Base-by-base conservation (phyloP, 2,329 filamentous ascomycete species). In the Pseudocercospora cruenta region DNA sequence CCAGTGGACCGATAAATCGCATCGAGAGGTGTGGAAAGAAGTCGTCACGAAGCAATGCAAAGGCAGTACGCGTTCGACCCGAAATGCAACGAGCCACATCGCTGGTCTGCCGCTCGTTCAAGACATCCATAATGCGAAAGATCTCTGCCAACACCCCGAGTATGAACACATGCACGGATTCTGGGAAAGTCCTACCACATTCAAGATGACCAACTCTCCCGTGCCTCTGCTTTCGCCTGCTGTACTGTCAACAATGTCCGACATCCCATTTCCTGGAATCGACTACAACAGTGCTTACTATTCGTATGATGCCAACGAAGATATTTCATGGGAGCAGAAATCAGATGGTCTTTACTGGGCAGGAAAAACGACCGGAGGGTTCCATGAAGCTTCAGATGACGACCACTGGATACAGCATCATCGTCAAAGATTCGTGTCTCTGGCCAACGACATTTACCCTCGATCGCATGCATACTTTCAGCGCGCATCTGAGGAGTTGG, bases 281-380 rank as follows among this genome's bases (percentile, higher is more conserved):
- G 82, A 82, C 0, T 87, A 87, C 66, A 70, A 80, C n/a, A 64
- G 72, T 63, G 77, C 81, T 65, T 76, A 80, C 49, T 81, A 83
- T 31, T 66, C 70, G 4, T 87, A 87, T 69, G 72, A 80, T 2
- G 71, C 75, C 0, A 31, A 65, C 0, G 55, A 77, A 2, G 86
- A 87, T 64, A 45, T 80, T 0, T 71, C 76, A 0, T 88, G 85
- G 85, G 73, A 82, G 0, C 55, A 77, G 5, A 89, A 88, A 69
- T 69, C 69, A 1, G 81, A 83, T 39, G 82, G 80, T 2, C 71
- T 88, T 0, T 88, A 88, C 72, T 88, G 86, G 87, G 81, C 82
- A 0, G 86, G 86, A 0, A 85, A 83, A 0, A 86, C 80, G 0
- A 87, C 86, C 0, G 86, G 86, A 2, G 84, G 81, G 0, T 81